Base-by-base conservation (phyloP, 495 filamentous ascomycete genomes). In the Aspergillus ostianus region DNA sequence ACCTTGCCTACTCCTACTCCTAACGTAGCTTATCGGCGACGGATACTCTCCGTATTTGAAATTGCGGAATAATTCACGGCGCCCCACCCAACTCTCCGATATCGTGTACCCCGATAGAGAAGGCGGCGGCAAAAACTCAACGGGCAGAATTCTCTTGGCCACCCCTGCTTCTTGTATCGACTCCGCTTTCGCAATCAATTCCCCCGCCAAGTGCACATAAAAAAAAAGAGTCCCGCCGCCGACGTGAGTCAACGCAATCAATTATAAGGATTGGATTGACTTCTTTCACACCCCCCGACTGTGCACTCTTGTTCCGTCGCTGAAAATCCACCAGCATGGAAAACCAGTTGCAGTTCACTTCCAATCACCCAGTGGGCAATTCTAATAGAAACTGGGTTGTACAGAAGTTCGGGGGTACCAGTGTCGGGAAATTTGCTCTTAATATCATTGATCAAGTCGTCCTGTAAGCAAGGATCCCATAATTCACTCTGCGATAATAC, bases 401-500 rank as follows among this genome's bases (percentile, higher is more conserved):
- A 21, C 90, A 93, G 65, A 94, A 93, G 68, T 93, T 91, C 67
- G 89, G 90, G 50, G 90, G 90, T 51, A 93, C 88, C 21, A 91
- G 88, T 62, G 77, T 85, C 21, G 83, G 84, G 56, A 91, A 91
- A 72, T 88, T 87, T 64, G 78, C 86, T 32, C 62, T 79, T 18
- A 84, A 89, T 71, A 91, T 93, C 66, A 87, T 86, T 32, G 82
- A 87, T 68, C 85, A 88, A 63, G 90, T 93, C 69, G 84, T 91
- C 55, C 72, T 82, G 89, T 92, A 83, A 70, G 68, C 64, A 23
- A n/a, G 1, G 18, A 7, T 17, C 26, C 47, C 13, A 56, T n/a
- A 23, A 19, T 17, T 9, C 18, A 30, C 8, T 10, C 41, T 18
- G 27, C 17, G 21, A 30, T 36, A 17, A 44, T 51, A 19, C 56